These are phyloP conservation scores for Diaporthe citriasiana DNA, from an alignment of 2,329 filamentous ascomycete genomes.

Conservation along the genomic window DNA sequence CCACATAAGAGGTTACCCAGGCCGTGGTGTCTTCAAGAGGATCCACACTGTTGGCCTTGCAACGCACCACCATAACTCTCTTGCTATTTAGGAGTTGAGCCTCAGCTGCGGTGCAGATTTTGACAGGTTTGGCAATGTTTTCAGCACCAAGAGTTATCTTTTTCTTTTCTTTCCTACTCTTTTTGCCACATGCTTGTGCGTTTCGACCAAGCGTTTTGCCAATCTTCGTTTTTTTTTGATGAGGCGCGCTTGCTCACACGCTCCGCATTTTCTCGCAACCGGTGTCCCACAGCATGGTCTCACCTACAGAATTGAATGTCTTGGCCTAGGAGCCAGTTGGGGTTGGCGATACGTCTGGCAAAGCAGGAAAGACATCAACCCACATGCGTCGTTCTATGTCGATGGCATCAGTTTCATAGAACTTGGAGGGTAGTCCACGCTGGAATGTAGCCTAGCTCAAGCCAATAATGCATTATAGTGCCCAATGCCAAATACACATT, in stretches of 20 bases:
- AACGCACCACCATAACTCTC: slow-evolving; percentile 28
- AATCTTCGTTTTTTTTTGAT: slow-evolving; percentile 21
- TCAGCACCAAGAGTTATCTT: slow-evolving; percentile 25
- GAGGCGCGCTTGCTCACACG: slow-evolving; percentile 14
- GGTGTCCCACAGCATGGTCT: not conserved
- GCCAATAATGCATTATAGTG: not conserved
- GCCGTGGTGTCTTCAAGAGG: not conserved
- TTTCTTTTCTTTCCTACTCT: not conserved
- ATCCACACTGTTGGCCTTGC: not conserved
- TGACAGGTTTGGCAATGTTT: slow-evolving; percentile 30
- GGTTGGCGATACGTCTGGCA: slow-evolving; percentile 34
- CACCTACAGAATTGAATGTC: not conserved
- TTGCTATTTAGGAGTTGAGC: slow-evolving; percentile 41
- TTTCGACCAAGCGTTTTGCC: not conserved
- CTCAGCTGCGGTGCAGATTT: slow-evolving; percentile 33
- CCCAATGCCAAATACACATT: not conserved
- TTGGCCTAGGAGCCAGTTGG: slow-evolving; percentile 40
- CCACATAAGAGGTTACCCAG: not conserved
- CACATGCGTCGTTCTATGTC: slow-evolving; percentile 21
- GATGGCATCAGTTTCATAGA: slow-evolving; percentile 29
- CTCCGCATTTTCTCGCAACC: not conserved
- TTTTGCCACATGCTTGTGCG: slow-evolving; percentile 21
- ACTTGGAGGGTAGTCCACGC: slow-evolving; percentile 33
- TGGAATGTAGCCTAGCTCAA: slow-evolving; percentile 23
- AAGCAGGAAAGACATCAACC: slow-evolving; percentile 24